A percentile compares a stretch with the other conserved stretches of the same genome.
These are phyloP conservation scores for Zymoseptoria tritici DNA, from an alignment of 2,329 filamentous ascomycete species.

Conservation along the genomic window DNA sequence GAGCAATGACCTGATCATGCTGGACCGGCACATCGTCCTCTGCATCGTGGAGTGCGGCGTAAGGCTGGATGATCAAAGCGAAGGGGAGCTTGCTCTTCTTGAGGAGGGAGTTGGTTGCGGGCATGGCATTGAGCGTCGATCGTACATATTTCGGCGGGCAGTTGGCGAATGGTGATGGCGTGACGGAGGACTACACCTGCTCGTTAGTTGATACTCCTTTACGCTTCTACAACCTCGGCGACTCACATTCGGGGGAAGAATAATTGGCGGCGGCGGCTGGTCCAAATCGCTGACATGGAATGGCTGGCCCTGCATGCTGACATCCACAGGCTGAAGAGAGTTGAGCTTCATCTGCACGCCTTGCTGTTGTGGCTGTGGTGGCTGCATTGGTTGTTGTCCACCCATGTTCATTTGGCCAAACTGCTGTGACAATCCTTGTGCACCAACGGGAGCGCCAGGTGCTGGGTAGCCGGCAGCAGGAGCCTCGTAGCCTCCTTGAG, in stretches of 20 bases:
- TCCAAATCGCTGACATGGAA: conserved; percentile 93
- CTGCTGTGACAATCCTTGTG: conserved; percentile 54
- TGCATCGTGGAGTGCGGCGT: conserved; percentile 82
- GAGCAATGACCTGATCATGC: conserved; percentile 93
- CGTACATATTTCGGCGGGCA: conserved; percentile 90
- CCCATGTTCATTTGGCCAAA: conserved; percentile 70
- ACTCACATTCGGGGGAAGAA: conserved; percentile 85
- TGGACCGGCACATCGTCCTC: conserved; percentile 89
- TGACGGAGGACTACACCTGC: conserved; percentile 65
- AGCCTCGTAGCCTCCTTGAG: conserved; percentile 55
- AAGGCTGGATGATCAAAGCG: conserved; percentile 92
- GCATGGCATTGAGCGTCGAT: conserved; percentile 89
- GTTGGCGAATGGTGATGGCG: conserved; percentile 83
- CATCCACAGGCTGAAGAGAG: conserved; percentile 84
- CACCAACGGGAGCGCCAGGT: conserved; percentile 6
- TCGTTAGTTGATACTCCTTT: conserved; percentile 2
- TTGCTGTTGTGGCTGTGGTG: conserved; percentile 44
- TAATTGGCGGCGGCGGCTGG: conserved; percentile 80
- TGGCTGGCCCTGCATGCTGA: conserved; percentile 67
- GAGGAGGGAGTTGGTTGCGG: conserved; percentile 81
- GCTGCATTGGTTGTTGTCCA: conserved; percentile 38
- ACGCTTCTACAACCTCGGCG: not conserved
- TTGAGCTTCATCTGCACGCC: conserved; percentile 56
- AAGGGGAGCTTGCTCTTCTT: conserved; percentile 97
- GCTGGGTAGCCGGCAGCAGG: conserved; percentile 33